Conservation (phyloP, 768 basidiomycete genomes). For the Naganishia vaughanmartiniae region DNA sequence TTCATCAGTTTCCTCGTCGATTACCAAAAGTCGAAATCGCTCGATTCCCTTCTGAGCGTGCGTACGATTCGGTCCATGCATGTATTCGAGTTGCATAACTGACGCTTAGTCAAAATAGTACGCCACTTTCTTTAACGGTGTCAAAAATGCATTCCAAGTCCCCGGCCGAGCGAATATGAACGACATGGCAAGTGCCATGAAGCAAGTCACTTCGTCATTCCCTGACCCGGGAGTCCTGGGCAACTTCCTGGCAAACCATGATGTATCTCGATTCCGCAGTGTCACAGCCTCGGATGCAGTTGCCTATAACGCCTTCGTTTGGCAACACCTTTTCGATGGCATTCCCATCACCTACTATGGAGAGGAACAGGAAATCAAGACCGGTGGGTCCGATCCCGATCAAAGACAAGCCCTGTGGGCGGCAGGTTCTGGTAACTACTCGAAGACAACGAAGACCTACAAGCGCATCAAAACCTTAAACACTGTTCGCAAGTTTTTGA, state of each 20-base stretch:
- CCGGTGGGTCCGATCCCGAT: slow-evolving; percentile 29
- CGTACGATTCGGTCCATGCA: not conserved
- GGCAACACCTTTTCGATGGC: slow-evolving; percentile 48
- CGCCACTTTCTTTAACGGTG: slow-evolving; percentile 43
- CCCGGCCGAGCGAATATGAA: slow-evolving; percentile 21
- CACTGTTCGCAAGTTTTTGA: slow-evolving; percentile 42
- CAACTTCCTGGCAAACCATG: slow-evolving; percentile 51
- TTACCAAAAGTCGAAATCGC: slow-evolving; percentile 44
- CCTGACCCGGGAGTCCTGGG: slow-evolving; percentile 41
- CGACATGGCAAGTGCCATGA: not conserved
- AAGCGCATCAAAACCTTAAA: slow-evolving; percentile 43
- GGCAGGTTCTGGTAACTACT: slow-evolving; percentile 37
- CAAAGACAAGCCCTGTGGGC: slow-evolving; percentile 46
- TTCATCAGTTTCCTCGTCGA: slow-evolving; percentile 34
- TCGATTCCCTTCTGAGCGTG: slow-evolving; percentile 45
- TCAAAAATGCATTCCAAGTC: slow-evolving; percentile 42
- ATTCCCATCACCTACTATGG: slow-evolving; percentile 43
- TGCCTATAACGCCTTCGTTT: slow-evolving; percentile 48
- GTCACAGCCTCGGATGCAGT: slow-evolving; percentile 44
- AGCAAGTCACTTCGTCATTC: not conserved
- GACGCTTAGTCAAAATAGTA: slow-evolving; percentile 23
- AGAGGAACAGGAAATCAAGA: slow-evolving; percentile 46
- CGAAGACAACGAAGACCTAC: slow-evolving; percentile 42
- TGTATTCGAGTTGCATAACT: not conserved
- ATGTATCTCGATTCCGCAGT: slow-evolving; percentile 47